These are phyloP conservation scores for Wickerhamiella australiensis DNA, from an alignment of 805 yeast species.

Conservation along the genomic window DNA sequence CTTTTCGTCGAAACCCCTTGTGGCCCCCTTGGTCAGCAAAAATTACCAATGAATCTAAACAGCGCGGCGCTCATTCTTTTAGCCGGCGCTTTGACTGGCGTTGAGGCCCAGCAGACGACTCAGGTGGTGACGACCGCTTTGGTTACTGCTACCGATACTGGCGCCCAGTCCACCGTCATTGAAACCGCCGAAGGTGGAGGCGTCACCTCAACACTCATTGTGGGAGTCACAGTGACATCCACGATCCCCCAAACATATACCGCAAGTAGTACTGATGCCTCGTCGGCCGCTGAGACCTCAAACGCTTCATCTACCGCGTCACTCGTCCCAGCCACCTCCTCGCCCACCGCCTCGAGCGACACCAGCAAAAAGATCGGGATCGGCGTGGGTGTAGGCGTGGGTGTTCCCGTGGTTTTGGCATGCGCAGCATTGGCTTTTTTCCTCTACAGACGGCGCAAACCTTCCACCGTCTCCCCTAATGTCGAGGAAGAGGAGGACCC, in stretches of 20 bases:
- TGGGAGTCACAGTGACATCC: conserved; percentile 6
- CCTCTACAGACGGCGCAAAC: conserved; percentile 18
- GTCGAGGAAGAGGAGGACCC: conserved; percentile 26
- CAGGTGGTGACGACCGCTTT: neutral
- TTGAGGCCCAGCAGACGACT: neutral
- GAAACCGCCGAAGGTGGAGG: neutral
- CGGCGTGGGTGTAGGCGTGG: conserved; percentile 63
- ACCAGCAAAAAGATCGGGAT: conserved; percentile 39
- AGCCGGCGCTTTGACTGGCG: neutral
- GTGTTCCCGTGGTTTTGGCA: conserved; percentile 44
- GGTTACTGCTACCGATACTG: neutral
- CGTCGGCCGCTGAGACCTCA: neutral
- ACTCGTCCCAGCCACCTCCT: conserved; percentile 3
- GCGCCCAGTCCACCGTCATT: neutral
- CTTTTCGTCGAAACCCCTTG: neutral
- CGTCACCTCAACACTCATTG: conserved; percentile 4
- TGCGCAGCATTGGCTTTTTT: conserved; percentile 21
- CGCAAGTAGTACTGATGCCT: neutral
- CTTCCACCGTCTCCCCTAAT: conserved; percentile 9
- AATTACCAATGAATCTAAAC: conserved; percentile 1
- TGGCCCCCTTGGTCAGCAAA: neutral
- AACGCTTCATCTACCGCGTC: conserved; percentile 3
- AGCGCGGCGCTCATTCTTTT: conserved; percentile 3
- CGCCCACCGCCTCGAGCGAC: conserved; percentile 3
- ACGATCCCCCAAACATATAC: conserved; percentile 2